These are phyloP conservation scores for Aspergillus neoniger DNA, from an alignment of 2,329 filamentous ascomycete genomes.

Conservation along the genomic window DNA sequence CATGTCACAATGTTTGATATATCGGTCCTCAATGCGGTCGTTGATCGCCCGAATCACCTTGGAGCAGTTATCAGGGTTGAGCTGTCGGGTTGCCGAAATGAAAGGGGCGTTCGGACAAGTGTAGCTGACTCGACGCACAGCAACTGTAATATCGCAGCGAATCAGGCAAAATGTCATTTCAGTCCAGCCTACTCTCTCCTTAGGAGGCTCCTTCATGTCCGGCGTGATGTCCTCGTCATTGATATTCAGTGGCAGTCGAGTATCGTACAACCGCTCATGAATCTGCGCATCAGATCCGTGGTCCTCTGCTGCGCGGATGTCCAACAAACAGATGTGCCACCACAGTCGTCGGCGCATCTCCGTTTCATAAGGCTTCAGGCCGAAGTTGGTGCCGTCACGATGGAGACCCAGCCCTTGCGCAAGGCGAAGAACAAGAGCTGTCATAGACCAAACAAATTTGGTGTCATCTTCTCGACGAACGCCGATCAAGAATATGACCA, in stretches of 20 bases:
- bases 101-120: constrained; percentile 33
- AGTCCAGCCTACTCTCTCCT: constrained; percentile 53
- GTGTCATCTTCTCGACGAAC: constrained; percentile 44
- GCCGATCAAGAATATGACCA: constrained; percentile 62
- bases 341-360: constrained; percentile 56
- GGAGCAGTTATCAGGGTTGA: constrained; percentile 40
- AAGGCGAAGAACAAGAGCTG: constrained; percentile 44
- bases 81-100: constrained; percentile 16
- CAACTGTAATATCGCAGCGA: constrained; percentile 55
- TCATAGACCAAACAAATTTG: constrained; percentile 48
- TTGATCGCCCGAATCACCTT: constrained; percentile 56
- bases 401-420: constrained; percentile 52
- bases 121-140: constrained; percentile 43
- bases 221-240: constrained; percentile 55
- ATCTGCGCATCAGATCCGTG: constrained; percentile 52
- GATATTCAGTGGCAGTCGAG: constrained; percentile 53
- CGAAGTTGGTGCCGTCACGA: constrained; percentile 53
- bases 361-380: constrained; percentile 51
- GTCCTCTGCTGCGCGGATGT: constrained; percentile 53
- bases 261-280: constrained; percentile 49
- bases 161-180: constrained; percentile 57
- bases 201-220: constrained; percentile 51
- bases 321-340: constrained; percentile 53
- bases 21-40: constrained; percentile 57
- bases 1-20: constrained; percentile 56